Evolutionary conservation across 768 basidiomycete species (phyloP), one percentile per base, ranked within the genome.

Genomic region (Termitomyces heimii): DNA sequence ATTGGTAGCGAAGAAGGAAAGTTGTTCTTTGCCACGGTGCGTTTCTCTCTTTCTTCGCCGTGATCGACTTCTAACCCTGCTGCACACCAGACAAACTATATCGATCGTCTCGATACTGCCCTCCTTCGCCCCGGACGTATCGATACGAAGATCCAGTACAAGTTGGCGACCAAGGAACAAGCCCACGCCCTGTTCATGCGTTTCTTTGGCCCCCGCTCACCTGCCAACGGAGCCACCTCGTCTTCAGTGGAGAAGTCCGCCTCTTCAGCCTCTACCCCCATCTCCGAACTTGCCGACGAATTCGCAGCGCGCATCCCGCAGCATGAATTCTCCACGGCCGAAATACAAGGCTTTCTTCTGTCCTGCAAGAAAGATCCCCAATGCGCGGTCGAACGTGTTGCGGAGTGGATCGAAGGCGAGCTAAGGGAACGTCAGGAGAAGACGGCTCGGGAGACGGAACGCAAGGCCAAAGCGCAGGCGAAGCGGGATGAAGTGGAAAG

Each of bases 1-100:
- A 77, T 83, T 13, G 80, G 79, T 3, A 82, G 81, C 63, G 82
- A 84, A 59, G 83, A 84, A 63, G 84, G 84, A 12, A 81, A 80
- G 58, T 66, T 86, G 16, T 79, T 83, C 61, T 84, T 86, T 55
- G 82, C 82, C 0, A 86, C 84, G 10, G 80, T 80, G 46, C 46
- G 76, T 62, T 10, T 24, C 29, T 56, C 6, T 24, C 2, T 45
- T 31, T 12, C n/a, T 20, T 39, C 14, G 14, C 26, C 60, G 14
- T 20, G 5, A 24, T 32, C 22, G 8, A 37, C 34, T 56, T 35
- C 40, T 54, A 7, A 40, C 8, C 3, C 50, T 44, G 29, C 20
- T 32, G 26, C 13, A 22, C 34, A 28, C 2, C 59, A 82, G 80
- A 83, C 82, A 0, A 83, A 84, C 62, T 75, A 81, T 57, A 67